A percentile compares a stretch with the other conserved stretches of the same genome.
These are phyloP conservation scores for Sporobolomyces phaffii DNA, from an alignment of 768 basidiomycete species.

Conservation along the genomic window DNA sequence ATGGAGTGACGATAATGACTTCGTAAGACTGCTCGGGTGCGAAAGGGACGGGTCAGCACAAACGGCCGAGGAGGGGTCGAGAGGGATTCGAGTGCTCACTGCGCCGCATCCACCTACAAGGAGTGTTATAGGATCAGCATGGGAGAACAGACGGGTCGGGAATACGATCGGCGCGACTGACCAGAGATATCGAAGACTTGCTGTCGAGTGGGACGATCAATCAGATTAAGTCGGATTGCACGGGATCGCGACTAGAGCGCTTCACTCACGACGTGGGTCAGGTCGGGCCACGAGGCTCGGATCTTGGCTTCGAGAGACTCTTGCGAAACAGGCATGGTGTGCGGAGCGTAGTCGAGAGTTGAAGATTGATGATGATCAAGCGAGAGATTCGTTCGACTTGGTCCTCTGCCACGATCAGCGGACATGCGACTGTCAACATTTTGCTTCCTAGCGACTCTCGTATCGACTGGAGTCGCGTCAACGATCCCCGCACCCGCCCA, in stretches of 20 bases:
- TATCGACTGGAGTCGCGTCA: background rate
- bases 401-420: background rate
- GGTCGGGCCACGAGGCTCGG: slow-evolving; percentile 10
- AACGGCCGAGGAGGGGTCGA: too few species aligned
- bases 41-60: too few species aligned
- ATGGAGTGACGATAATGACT: slow-evolving; percentile 41
- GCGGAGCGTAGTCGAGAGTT: background rate
- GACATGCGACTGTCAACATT: too few species aligned
- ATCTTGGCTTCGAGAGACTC: slow-evolving; percentile 32
- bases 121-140: too few species aligned
- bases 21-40: slow-evolving; percentile 35
- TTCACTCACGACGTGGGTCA: slow-evolving; percentile 25
- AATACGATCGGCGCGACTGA: too few species aligned
- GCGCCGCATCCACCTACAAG: slow-evolving; percentile 38
- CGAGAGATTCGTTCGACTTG: background rate
- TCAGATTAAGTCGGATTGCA: slow-evolving; percentile 1
- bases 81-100: slow-evolving; percentile 6
- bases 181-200: slow-evolving; percentile 42
- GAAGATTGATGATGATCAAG: background rate
- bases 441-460: background rate
- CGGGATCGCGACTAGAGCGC: too few species aligned
- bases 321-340: slow-evolving; percentile 18
- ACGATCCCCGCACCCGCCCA: background rate
- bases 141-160: too few species aligned
- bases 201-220: slow-evolving; percentile 3